phyloP scores from a whole-genome alignment of 2,329 filamentous ascomycete species.

The Arthrobotrys sphaeroides region DNA sequence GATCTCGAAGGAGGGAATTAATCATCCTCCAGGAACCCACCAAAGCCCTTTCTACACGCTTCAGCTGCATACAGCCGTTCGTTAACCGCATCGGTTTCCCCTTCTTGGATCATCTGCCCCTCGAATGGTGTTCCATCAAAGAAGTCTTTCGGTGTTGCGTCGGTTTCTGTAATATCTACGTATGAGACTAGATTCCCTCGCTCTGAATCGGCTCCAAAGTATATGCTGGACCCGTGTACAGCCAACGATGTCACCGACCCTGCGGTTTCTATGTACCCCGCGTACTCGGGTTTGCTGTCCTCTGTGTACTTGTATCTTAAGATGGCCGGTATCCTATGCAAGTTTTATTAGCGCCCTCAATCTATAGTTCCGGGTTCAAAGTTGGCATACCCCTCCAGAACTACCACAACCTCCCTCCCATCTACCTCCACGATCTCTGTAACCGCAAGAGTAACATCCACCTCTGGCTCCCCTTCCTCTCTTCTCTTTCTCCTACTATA shows the following conservation, averaged over 20 bases:
- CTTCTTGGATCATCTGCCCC: constrained; percentile 1
- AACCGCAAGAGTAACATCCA: constrained; percentile 44
- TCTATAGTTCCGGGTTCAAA: too few relatives aligned
- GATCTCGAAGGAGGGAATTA: neutral
- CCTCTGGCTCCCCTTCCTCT: constrained; percentile 55
- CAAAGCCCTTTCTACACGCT: constrained; percentile 43
- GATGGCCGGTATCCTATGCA: constrained; percentile 22
- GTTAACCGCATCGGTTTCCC: constrained; percentile 6
- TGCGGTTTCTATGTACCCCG: neutral
- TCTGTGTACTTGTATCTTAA: constrained; percentile 11
- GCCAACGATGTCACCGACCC: constrained; percentile 20
- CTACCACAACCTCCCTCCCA: constrained; percentile 63
- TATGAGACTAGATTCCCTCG: constrained; percentile 1
- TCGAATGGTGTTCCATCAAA: constrained; percentile 5
- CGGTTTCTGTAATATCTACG: neutral
- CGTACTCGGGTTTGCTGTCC: constrained; percentile 4
- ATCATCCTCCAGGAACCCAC: constrained; percentile 37
- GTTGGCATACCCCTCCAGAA: constrained; percentile 70
- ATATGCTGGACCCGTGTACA: neutral
- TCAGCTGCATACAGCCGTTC: constrained; percentile 39
- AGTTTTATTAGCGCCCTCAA: neutral
- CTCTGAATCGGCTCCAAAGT: constrained; percentile 20
- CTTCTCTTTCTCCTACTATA: constrained; percentile 62
- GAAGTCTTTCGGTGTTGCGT: neutral
- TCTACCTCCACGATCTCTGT: constrained; percentile 30